A percentile compares a stretch with the other conserved stretches of the same genome.
Conservation (phyloP, 345 rosid genomes). For the Luvunga scandens region DNA sequence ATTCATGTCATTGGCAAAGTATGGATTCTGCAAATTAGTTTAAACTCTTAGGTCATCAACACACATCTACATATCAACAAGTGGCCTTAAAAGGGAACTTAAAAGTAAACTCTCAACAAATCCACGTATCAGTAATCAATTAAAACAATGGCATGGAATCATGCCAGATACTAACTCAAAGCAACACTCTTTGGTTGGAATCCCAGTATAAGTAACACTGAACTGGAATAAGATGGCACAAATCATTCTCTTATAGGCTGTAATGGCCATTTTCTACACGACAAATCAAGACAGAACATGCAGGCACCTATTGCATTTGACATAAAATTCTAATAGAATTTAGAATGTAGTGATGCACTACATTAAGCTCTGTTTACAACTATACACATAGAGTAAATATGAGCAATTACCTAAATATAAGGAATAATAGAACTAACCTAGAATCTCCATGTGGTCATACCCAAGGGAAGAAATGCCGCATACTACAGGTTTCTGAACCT, state of each 20-base stretch:
- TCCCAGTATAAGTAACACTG: neutral
- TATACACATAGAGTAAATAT: conserved; percentile 3
- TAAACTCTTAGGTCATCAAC: too few species aligned
- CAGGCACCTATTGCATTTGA: neutral
- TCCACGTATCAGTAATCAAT: too few species aligned
- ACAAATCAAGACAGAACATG: neutral
- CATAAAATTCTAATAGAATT: neutral
- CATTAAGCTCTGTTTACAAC: neutral
- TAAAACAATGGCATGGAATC: neutral
- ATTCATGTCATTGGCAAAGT: too few species aligned
- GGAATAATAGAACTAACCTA: conserved; percentile 67
- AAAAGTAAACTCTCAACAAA: too few species aligned
- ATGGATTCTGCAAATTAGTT: too few species aligned
- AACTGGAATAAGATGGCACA: neutral
- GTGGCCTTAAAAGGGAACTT: too few species aligned
- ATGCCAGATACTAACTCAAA: neutral
- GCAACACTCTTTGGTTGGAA: neutral
- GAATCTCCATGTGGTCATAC: conserved; percentile 99
- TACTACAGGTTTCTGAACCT: conserved; percentile 79
- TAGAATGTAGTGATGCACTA: neutral
- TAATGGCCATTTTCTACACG: neutral
- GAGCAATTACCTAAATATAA: conserved; percentile 13
- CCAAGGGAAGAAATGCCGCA: conserved; percentile 95
- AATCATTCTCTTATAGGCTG: neutral
- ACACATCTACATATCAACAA: too few species aligned